These are phyloP conservation scores for Monosporascus sp. DNA, from an alignment of 2,329 filamentous ascomycete genomes.

Conservation along the genomic window DNA sequence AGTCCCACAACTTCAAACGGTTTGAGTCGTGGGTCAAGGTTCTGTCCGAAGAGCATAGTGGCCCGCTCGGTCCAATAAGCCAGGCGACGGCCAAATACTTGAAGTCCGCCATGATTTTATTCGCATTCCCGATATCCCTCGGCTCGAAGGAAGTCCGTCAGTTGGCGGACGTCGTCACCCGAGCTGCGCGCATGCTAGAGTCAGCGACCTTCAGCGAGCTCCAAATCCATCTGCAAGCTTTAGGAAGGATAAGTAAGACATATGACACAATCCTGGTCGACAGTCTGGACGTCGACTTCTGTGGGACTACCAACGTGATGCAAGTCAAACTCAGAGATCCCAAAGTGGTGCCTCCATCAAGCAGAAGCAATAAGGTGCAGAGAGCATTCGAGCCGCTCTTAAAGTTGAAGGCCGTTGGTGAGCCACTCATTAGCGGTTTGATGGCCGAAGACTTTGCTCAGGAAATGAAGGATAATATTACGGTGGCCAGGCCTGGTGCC, in stretches of 20 bases:
- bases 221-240: neutral
- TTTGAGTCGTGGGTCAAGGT: neutral
- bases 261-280: neutral
- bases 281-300: neutral
- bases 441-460: neutral
- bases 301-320: neutral
- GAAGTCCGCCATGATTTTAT: neutral
- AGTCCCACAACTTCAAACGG: neutral
- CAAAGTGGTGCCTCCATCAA: neutral
- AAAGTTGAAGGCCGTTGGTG: neutral
- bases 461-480: neutral
- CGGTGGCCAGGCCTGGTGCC: too few species aligned
- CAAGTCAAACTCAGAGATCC: neutral
- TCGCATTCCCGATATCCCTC: neutral
- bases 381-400: neutral
- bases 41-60: neutral
- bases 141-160: neutral
- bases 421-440: neutral
- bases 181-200: neutral
- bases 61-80: neutral
- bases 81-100: neutral
- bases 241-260: neutral
- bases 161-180: neutral
- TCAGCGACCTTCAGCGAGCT: neutral
- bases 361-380: constrained; percentile 1